phyloP scores from a whole-genome alignment of 164 flowering plant species.

The Echeveria elegans region DNA sequence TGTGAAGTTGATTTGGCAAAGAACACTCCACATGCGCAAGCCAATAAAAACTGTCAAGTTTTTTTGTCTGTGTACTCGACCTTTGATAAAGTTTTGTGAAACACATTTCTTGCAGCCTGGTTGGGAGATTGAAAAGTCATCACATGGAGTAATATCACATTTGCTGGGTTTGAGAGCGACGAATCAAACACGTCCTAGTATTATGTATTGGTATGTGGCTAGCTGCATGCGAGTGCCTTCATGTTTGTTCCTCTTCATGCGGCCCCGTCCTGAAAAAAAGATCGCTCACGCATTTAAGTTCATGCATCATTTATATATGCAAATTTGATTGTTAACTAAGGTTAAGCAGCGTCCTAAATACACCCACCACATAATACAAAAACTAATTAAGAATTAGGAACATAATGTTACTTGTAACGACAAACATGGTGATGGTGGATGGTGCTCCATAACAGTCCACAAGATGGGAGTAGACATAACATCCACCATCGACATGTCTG shows the following conservation, averaged over 20 bases:
- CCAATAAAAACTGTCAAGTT: not conserved
- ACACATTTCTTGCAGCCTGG: not conserved
- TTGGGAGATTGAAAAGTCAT: not conserved
- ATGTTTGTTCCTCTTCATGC: not conserved
- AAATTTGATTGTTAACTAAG: not conserved
- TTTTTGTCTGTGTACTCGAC: not conserved
- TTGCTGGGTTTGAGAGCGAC: not conserved
- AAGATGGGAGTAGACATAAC: not conserved
- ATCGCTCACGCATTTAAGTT: not conserved
- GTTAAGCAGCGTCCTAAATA: not conserved
- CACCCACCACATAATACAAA: not conserved
- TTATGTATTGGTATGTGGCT: not conserved
- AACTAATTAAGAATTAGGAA: not conserved
- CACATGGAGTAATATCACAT: not conserved
- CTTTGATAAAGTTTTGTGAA: not conserved
- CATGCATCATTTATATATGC: not conserved
- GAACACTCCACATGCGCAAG: not conserved
- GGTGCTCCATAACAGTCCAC: not conserved
- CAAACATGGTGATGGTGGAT: not conserved
- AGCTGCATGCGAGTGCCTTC: not conserved
- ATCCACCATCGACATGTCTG: not conserved
- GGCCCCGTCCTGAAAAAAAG: not conserved
- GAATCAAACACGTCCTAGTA: not conserved
- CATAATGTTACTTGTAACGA: not conserved
- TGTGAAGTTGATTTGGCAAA: not conserved